These are phyloP conservation scores for Fraxinus greggii DNA, from an alignment of 305 asterid species.

Conservation along the genomic window DNA sequence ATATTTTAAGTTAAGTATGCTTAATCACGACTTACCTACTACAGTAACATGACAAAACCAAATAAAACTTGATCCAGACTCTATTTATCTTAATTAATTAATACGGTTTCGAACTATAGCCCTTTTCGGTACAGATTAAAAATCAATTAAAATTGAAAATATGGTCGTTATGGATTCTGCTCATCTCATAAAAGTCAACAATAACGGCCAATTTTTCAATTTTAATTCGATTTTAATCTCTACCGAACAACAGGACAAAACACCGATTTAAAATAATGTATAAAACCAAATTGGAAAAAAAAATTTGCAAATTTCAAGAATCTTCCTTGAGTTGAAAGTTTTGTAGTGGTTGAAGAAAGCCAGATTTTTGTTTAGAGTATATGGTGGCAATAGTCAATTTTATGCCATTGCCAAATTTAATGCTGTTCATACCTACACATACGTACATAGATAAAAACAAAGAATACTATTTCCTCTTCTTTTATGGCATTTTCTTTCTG, in stretches of 20 bases:
- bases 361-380: constrained; percentile 2
- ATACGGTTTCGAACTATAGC: not conserved
- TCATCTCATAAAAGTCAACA: too few relatives aligned
- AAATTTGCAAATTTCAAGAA: not conserved
- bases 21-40: not conserved
- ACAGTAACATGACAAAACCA: not conserved
- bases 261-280: not conserved
- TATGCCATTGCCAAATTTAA: constrained; percentile 32
- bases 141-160: too few relatives aligned
- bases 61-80: not conserved
- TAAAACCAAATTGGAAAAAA: not conserved
- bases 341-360: constrained; percentile 28
- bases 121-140: too few relatives aligned
- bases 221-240: too few relatives aligned
- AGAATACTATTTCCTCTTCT: constrained; percentile 20
- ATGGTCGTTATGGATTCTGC: too few relatives aligned
- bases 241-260: not conserved
- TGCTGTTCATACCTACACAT: constrained; percentile 18
- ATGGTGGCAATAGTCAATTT: constrained; percentile 38
- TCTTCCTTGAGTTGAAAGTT: constrained; percentile 37
- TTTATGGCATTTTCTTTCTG: constrained; percentile 33
- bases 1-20: too few relatives aligned
- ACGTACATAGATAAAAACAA: constrained; percentile 31
- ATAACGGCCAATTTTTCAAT: too few relatives aligned
- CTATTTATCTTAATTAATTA: not conserved